These are phyloP conservation scores for Microsporum audouinii DNA, from an alignment of 2,329 filamentous ascomycete genomes.

Conservation along the genomic window DNA sequence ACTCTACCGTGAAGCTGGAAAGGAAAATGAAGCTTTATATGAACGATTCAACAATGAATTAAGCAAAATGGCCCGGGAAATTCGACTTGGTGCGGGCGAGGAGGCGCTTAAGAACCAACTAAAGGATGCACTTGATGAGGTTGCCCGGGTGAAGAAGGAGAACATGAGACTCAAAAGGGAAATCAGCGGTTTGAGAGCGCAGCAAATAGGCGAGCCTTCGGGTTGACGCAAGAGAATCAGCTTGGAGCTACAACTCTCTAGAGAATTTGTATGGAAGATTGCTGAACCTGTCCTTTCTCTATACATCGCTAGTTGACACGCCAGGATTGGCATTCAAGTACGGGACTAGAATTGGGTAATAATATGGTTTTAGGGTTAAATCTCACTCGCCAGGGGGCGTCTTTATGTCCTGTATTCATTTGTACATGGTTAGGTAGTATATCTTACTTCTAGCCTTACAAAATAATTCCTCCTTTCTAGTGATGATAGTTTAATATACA, in stretches of 20 bases:
- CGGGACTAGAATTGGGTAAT: not conserved
- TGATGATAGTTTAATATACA: not conserved
- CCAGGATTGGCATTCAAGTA: not conserved
- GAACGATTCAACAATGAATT: constrained; percentile 87
- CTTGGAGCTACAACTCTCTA: not conserved
- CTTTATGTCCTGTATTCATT: not conserved
- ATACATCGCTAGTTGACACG: not conserved
- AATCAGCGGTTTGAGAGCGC: constrained; percentile 56
- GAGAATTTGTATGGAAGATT: not conserved
- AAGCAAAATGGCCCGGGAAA: constrained; percentile 64
- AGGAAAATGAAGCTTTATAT: constrained; percentile 88
- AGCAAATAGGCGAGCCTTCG: constrained; percentile 24
- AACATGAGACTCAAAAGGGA: constrained; percentile 74
- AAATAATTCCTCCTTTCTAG: not conserved
- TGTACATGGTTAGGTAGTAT: not conserved
- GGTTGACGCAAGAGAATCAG: not conserved
- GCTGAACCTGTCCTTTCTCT: not conserved
- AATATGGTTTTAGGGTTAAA: not conserved
- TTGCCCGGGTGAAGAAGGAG: constrained; percentile 67
- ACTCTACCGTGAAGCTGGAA: constrained; percentile 73
- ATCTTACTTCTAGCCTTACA: not conserved
- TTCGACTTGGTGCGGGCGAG: constrained; percentile 65
- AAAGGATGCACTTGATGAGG: constrained; percentile 65
- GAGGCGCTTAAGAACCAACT: constrained; percentile 63
- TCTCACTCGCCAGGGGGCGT: not conserved